Conservation (phyloP, 2,329 filamentous ascomycete species). For the Mycosphaerella arachidis region DNA sequence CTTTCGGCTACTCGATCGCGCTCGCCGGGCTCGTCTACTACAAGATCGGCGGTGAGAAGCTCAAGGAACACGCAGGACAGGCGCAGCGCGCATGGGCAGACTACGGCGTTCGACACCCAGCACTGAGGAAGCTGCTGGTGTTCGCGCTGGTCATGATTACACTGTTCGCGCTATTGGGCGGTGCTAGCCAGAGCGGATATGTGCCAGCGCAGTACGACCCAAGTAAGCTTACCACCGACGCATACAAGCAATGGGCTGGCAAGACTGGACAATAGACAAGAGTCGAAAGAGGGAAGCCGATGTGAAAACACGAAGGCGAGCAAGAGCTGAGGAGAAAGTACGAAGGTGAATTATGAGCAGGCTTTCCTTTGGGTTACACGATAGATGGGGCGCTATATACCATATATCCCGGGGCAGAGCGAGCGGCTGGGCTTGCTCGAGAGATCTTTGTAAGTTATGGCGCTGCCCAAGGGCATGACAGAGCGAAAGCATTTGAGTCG, state of each 20-base stretch:
- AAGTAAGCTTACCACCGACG: conserved; percentile 12
- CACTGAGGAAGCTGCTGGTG: conserved; percentile 71
- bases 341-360: not conserved
- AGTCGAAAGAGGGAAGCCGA: not conserved
- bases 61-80: conserved; percentile 73
- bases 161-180: conserved; percentile 65
- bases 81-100: conserved; percentile 77
- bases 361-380: not conserved
- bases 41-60: conserved; percentile 77
- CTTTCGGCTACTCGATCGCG: conserved; percentile 79
- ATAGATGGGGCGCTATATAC: not conserved
- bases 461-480: not conserved
- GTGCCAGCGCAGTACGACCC: conserved; percentile 25
- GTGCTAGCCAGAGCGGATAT: conserved; percentile 32
- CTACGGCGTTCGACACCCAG: conserved; percentile 72
- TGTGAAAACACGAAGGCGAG: not conserved
- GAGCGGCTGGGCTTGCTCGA: not conserved
- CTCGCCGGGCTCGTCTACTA: conserved; percentile 77
- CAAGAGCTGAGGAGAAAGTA: not conserved
- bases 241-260: conserved; percentile 15
- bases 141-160: conserved; percentile 59
- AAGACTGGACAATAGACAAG: conserved; percentile 8
- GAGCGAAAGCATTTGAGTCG: not conserved
- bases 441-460: not conserved
- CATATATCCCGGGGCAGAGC: not conserved